phyloP scores from a whole-genome alignment of 2,329 filamentous ascomycete genomes.

The Aspergillus floridensis region DNA sequence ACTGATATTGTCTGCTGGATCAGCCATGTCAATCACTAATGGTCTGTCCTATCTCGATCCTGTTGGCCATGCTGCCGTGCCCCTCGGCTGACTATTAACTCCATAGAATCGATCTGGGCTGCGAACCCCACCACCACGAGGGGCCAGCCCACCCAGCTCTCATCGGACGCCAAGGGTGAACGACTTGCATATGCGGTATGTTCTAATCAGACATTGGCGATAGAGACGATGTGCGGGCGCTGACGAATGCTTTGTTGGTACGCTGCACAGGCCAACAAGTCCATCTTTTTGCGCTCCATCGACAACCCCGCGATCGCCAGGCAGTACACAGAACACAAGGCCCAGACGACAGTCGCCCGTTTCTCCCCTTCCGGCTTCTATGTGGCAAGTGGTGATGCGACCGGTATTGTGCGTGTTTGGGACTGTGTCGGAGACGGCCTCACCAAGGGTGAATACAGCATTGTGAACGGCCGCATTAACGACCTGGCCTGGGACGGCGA shows the following conservation, averaged over 20 bases:
- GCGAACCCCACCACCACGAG: constrained; percentile 79
- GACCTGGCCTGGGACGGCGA: constrained; percentile 98
- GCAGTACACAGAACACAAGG: constrained; percentile 90
- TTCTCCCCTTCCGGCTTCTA: constrained; percentile 96
- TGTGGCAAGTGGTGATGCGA: constrained; percentile 84
- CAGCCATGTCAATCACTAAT: constrained; percentile 46
- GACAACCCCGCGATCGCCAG: constrained; percentile 80
- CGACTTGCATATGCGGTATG: constrained; percentile 85
- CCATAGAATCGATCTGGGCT: constrained; percentile 70
- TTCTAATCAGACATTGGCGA: background rate
- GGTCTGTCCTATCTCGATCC: constrained; percentile 28
- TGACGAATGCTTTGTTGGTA: background rate
- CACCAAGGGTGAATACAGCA: constrained; percentile 90
- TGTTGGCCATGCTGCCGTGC: background rate
- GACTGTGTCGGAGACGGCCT: constrained; percentile 80
- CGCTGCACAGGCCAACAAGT: constrained; percentile 77
- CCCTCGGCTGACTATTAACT: constrained; percentile 8
- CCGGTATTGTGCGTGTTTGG: constrained; percentile 86
- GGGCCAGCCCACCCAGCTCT: constrained; percentile 85
- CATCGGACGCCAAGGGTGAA: constrained; percentile 83
- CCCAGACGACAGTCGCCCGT: constrained; percentile 83
- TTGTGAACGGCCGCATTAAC: constrained; percentile 91
- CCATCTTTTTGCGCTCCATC: constrained; percentile 91
- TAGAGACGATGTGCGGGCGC: background rate
- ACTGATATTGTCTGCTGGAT: constrained; percentile 10